Evolutionary conservation across 2,329 filamentous ascomycete species (phyloP), one percentile per base, ranked within the genome.

Genomic region (Stemphylium beticola): DNA sequence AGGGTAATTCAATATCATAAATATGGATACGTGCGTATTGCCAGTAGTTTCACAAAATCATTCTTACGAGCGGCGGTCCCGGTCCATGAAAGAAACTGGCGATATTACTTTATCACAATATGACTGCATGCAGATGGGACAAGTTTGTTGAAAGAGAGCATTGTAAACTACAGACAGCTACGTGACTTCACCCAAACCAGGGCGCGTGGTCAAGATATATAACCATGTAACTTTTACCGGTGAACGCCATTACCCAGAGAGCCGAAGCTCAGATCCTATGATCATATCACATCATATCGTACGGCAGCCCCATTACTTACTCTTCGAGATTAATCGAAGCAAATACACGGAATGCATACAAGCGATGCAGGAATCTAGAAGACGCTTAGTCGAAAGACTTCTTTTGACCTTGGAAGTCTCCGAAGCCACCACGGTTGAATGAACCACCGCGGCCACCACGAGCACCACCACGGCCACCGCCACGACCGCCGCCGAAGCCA

Each of bases 361-460:
- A 24, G 43, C 22, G 29, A 47, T 51, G 50, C 34, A 53, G 18
- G 22, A 29, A 24, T 29, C 22, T 24, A 26, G 17, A 33, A 57
- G 41, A 46, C 45, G 49, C 52, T 61, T 75, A 75, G 75, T 68
- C 66, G 43, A 91, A 91, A 62, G 86, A 90, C 74, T 86, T 87
- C 87, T 93, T 95, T 81, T 86, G 89, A 78, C 91, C 92, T 77
- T 86, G 81, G 82, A 89, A 91, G 73, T 87, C 84, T 56, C 85
- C 82, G 68, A 87, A 84, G 69, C 85, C 84, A 56, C 79, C 80
- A 64, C 79, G 77, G 76, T 81, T 81, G 70, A 76, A 78, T 22
- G 72, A 71, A 49, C 80, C 76, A 61, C 79, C 66, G 50, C 72
- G 64, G 58, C 84, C 81, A 51, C 83, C 79, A 57, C 49, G 49